Base-by-base conservation (phyloP, 2,329 filamentous ascomycete species). In the Fusarium brevicatenulatum region DNA sequence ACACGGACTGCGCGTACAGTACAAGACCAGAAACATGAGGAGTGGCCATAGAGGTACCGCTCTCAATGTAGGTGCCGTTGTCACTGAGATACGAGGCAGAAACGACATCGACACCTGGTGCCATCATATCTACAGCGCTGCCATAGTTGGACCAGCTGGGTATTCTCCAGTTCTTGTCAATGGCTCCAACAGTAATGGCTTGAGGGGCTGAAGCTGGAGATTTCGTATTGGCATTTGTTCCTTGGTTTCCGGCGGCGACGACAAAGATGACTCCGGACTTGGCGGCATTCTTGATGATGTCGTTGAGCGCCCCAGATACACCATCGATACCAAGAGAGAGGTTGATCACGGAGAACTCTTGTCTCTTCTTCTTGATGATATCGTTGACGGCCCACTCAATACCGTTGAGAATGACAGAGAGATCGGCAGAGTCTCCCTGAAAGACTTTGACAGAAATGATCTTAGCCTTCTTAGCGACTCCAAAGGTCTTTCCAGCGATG, bases 31-130 rank as follows among this genome's bases (percentile, higher is more conserved):
- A 83, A 62, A 92, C 83, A 75, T 91, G 90, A 3, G 90, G 90
- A 3, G 84, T 81, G 11, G 90, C 88, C 90, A 91, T 91, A 18
- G 86, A 89, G 7, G 91, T 92, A 21, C 90, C 91, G 11, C 83
- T 86, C 75, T 90, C 84, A 46, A 78, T 82, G 64, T 83, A 82
- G 36, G 79, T 85, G 43, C 86, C 83, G 18, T 77, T 81, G 56
- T 78, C 83, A 75, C 78, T 77, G 57, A 83, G 80, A 71, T 82
- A 84, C 83, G 85, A 89, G 18, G 88, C 79, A 44, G 84, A 87
- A 7, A 85, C 74, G 55, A 89, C 80, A 63, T 71, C 73, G 37
- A 82, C 80, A 19, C 88, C 88, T 5, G 88, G 86, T 5, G 85
- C 88, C 58, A 86, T 85, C 74, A 90, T 79, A 74, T 89, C 86